Evolutionary conservation across 768 basidiomycete genomes (phyloP).

Genomic region (Floccularia luteovirens): DNA sequence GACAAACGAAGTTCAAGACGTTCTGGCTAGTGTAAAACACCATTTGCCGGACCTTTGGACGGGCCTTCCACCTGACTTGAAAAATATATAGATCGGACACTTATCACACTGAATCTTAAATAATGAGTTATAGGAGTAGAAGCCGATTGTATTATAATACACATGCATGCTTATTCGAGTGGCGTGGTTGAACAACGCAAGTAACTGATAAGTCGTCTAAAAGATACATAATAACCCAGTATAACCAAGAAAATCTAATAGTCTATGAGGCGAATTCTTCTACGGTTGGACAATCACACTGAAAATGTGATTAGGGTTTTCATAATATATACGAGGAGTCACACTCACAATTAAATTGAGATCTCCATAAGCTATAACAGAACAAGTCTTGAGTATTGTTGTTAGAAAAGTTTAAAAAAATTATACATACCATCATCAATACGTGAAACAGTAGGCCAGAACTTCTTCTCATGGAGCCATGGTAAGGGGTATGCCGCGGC

Average conservation of each 20-base stretch:
- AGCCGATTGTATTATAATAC: conserved; percentile 17
- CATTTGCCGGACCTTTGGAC: conserved; percentile 32
- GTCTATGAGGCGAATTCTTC: conserved; percentile 54
- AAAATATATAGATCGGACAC: conserved; percentile 9
- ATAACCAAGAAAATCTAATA: conserved; percentile 11
- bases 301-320: conserved; percentile 8
- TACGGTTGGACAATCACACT: conserved; percentile 86
- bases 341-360: conserved; percentile 76
- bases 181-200: conserved; percentile 68
- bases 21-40: conserved; percentile 35
- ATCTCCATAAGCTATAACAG: conserved; percentile 76
- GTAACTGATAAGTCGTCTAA: conserved; percentile 36
- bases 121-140: conserved; percentile 15
- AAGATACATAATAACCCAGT: conserved; percentile 39
- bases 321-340: neutral
- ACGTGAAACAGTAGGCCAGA: conserved; percentile 92
- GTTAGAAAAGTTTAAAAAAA: conserved; percentile 3
- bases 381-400: neutral
- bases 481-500: conserved; percentile 87
- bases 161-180: conserved; percentile 17
- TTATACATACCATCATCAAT: conserved; percentile 77
- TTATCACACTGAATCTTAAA: conserved; percentile 5
- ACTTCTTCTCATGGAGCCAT: conserved; percentile 82
- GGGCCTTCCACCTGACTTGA: conserved; percentile 16
- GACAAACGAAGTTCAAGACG: conserved; percentile 32